phyloP scores from a whole-genome alignment of 1,284 basidiomycete species.

The Tausonia pullulans region DNA sequence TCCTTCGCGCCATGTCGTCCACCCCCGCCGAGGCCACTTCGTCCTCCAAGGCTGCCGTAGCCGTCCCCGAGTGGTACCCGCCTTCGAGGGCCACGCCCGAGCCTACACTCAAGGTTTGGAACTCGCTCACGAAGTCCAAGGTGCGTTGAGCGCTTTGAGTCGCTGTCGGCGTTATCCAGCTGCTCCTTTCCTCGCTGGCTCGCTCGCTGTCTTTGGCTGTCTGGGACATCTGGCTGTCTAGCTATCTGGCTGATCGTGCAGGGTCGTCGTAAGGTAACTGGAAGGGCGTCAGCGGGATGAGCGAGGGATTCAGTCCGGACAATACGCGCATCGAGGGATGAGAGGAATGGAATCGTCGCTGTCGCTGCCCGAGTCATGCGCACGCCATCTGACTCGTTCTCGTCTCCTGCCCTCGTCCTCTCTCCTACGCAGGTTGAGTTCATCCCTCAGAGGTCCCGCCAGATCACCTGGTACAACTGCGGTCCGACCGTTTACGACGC shows the following conservation, averaged over 20 bases:
- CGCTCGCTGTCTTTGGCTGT: constrained; percentile 10
- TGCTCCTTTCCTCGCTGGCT: constrained; percentile 5
- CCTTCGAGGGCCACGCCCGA: constrained; percentile 22
- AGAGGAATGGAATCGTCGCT: background rate
- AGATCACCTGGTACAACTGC: constrained; percentile 98
- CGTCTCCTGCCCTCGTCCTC: constrained; percentile 12
- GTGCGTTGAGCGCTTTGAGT: constrained; percentile 36
- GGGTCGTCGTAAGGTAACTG: no score
- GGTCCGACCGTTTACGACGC: constrained; percentile 99
- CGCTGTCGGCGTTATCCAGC: background rate
- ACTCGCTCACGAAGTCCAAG: constrained; percentile 87
- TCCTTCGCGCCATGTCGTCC: background rate
- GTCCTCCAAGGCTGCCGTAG: background rate
- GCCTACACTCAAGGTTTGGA: constrained; percentile 68
- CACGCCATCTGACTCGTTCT: background rate
- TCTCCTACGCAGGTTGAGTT: constrained; percentile 56
- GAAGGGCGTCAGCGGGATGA: no score
- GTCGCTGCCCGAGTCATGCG: background rate
- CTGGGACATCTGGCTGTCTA: no score
- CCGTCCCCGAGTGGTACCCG: background rate
- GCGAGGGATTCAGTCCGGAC: no score
- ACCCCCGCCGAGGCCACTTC: background rate
- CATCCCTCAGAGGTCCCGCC: constrained; percentile 62
- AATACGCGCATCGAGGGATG: no score
- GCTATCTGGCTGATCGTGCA: no score